These are phyloP conservation scores for Yarrowia sp. DNA, from an alignment of 805 yeast genomes.

Conservation along the genomic window DNA sequence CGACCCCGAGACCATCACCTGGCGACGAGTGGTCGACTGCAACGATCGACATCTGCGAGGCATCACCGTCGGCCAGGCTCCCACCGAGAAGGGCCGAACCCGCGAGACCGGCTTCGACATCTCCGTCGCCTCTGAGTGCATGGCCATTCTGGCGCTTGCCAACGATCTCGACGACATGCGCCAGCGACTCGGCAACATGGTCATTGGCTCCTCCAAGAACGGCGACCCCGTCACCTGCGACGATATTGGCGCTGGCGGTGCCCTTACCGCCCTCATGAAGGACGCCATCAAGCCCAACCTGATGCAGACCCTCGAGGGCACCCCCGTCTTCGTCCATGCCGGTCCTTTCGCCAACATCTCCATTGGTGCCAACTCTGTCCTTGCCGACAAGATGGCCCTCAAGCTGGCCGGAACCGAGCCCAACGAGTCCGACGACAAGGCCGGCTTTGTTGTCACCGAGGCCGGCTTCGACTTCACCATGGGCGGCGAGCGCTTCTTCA, in stretches of 20 bases:
- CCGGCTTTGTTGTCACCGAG: constrained; percentile 91
- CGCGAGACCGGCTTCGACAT: constrained; percentile 92
- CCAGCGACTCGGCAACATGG: constrained; percentile 80
- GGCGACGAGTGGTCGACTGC: constrained; percentile 91
- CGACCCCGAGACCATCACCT: constrained; percentile 84
- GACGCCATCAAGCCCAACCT: constrained; percentile 95
- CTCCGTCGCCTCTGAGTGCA: constrained; percentile 92
- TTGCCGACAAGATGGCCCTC: constrained; percentile 90
- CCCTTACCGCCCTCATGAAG: constrained; percentile 86
- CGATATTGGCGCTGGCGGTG: constrained; percentile 94
- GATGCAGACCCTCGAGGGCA: constrained; percentile 97
- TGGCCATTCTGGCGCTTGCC: constrained; percentile 91
- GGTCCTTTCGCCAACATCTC: constrained; percentile 98
- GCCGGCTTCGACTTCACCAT: constrained; percentile 98
- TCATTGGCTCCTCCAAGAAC: constrained; percentile 72
- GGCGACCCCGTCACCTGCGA: constrained; percentile 90
- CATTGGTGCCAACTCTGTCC: constrained; percentile 91
- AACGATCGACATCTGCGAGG: constrained; percentile 91
- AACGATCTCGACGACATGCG: constrained; percentile 79
- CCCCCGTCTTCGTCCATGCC: constrained; percentile 97
- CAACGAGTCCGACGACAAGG: constrained; percentile 41
- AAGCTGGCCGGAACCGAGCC: constrained; percentile 75
- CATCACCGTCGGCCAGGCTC: constrained; percentile 85
- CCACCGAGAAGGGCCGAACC: constrained; percentile 85
- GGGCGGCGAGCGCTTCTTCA: constrained; percentile 98